Evolutionary conservation across 2,329 filamentous ascomycete species (phyloP), one percentile per base, ranked within the genome.

Genomic region (Tolypocladium capitatum): DNA sequence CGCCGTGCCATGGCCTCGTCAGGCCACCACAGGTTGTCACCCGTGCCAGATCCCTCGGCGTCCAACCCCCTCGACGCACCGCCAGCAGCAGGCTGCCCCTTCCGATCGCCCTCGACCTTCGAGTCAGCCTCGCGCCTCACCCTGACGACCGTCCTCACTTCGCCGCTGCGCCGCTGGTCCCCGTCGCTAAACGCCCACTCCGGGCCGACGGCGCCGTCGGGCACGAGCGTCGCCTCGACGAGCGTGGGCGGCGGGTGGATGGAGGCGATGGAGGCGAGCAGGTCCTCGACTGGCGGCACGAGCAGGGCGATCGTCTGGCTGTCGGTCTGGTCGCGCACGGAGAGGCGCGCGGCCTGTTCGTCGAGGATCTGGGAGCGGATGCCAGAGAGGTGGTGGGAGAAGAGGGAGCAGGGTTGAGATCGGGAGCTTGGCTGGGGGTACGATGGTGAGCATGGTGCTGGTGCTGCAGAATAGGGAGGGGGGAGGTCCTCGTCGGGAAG

Each of bases 1-100:
- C 73, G 67, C 8, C 50, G 52, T 0, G 74, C 72, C 65, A 72
- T 66, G 2, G 56, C 58, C 48, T 71, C 71, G 43, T 76, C 70
- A 1, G 52, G 53, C 67, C 71, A 77, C 72, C 73, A 77, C 48
- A 68, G 63, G 3, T 52, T 40, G 8, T 47, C 18, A 2, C 47
- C 4, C 0, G 49, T 33, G 2, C 45, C 48, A 4, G 43, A 18
- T 1, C 48, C 52, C 1, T 36, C 45, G 5, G 58, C 48, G 5
- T 64, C 61, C n/a, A n/a, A n/a, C n/a, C n/a, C n/a, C n/a, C n/a
- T n/a, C n/a, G n/a, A n/a, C n/a, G n/a, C n/a, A n/a, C 24, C 24
- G 5, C 24, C 24, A 3, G 24, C 3, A 24, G 24, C 24, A 24
- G 27, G 27, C 27, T 4, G 27, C 8, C 64, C 11, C 21, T 56